phyloP scores from a whole-genome alignment of 108 stramenopile species.

The Fistulifera pelliculosa region DNA sequence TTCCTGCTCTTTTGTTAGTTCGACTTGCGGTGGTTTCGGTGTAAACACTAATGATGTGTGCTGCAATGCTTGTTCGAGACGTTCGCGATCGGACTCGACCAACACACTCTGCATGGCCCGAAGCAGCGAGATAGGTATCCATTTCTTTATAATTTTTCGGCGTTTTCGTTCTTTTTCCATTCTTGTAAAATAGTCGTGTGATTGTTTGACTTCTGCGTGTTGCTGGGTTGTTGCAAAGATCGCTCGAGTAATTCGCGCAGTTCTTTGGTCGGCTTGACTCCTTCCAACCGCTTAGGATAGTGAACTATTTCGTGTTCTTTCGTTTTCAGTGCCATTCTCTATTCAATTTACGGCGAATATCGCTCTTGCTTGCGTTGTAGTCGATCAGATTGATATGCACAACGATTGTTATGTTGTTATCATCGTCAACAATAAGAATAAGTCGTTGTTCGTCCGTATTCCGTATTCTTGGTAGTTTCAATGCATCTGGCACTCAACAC shows the following conservation, averaged over 20 bases:
- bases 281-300: not conserved
- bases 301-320: too few relatives aligned
- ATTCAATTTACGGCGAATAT: too few relatives aligned
- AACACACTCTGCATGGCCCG: not conserved
- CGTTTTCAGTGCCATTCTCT: too few relatives aligned
- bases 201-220: not conserved
- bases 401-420: too few relatives aligned
- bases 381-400: too few relatives aligned
- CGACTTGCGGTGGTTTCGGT: slow-evolving; percentile 8
- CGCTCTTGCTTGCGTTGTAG: too few relatives aligned
- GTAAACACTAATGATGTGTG: slow-evolving; percentile 20
- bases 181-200: not conserved
- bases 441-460: too few relatives aligned
- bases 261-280: not conserved
- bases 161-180: not conserved
- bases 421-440: too few relatives aligned
- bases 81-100: not conserved
- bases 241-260: slow-evolving; percentile 1
- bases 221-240: not conserved
- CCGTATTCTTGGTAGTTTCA: too few relatives aligned
- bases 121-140: not conserved
- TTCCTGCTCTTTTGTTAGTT: slow-evolving; percentile 11
- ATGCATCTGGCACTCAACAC: too few relatives aligned
- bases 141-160: not conserved
- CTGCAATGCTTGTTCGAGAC: slow-evolving; percentile 18